Evolutionary conservation across 257 asterid species (phyloP).

Genomic region (Nicotiana tomentosiformis): DNA sequence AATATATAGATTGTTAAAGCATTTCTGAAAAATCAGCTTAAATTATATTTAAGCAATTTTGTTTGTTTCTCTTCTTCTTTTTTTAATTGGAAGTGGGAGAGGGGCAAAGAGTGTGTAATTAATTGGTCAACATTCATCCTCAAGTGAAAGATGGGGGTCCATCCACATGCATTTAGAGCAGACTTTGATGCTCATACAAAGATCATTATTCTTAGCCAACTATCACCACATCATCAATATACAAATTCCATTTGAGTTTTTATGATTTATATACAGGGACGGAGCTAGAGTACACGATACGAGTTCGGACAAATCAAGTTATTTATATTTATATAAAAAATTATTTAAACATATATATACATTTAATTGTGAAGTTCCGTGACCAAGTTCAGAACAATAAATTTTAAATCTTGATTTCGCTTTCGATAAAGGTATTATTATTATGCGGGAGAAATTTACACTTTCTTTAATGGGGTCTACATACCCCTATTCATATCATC

Average conservation of each 20-base stretch:
- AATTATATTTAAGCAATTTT: too few relatives aligned
- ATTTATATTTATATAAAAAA: background rate
- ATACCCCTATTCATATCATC: background rate
- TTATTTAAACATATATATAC: too few relatives aligned
- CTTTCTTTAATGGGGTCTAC: slow-evolving; percentile 13
- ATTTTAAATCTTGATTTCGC: too few relatives aligned
- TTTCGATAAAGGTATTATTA: too few relatives aligned
- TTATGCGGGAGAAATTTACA: slow-evolving; percentile 20
- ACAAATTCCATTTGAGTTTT: slow-evolving; percentile 29
- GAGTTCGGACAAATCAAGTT: too few relatives aligned
- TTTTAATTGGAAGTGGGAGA: background rate
- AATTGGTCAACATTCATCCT: background rate
- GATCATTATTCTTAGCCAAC: slow-evolving; percentile 23
- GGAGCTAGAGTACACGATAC: too few relatives aligned
- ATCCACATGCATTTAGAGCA: slow-evolving; percentile 21
- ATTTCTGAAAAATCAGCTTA: too few relatives aligned
- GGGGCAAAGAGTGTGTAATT: slow-evolving; percentile 17
- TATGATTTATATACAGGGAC: background rate
- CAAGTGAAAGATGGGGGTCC: slow-evolving; percentile 7
- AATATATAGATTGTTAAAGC: too few relatives aligned
- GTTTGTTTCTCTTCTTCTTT: too few relatives aligned
- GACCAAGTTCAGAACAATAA: too few relatives aligned
- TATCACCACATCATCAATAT: slow-evolving; percentile 11
- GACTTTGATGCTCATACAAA: slow-evolving; percentile 27
- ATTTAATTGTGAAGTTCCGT: too few relatives aligned